Conservation (phyloP, 495 filamentous ascomycete species). For the Talaromyces stipitatus region DNA sequence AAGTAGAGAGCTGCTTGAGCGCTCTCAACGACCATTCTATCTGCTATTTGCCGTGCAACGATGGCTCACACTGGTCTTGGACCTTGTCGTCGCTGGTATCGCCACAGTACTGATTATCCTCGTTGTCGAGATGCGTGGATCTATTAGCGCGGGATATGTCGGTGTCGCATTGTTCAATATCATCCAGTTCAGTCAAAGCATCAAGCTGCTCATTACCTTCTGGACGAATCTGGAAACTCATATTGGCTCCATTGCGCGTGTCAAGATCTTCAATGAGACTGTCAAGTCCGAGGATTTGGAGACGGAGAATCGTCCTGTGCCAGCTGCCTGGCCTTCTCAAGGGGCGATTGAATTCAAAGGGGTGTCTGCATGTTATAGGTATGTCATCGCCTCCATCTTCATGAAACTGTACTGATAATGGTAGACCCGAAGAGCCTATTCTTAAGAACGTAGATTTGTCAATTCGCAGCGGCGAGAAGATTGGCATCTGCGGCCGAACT, state of each 20-base stretch:
- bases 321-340: constrained; percentile 40
- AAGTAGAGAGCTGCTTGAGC: constrained; percentile 54
- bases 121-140: constrained; percentile 34
- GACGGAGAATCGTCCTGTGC: constrained; percentile 28
- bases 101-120: constrained; percentile 42
- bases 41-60: constrained; percentile 58
- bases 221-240: constrained; percentile 53
- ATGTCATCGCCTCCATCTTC: background rate
- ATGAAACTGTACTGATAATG: background rate
- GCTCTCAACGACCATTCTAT: constrained; percentile 46
- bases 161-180: constrained; percentile 54
- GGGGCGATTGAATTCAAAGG: constrained; percentile 45
- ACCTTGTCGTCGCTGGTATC: constrained; percentile 51
- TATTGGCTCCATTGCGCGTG: constrained; percentile 50
- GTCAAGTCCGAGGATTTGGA: constrained; percentile 41
- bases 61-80: constrained; percentile 62
- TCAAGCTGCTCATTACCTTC: constrained; percentile 44
- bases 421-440: constrained; percentile 30
- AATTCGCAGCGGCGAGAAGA: constrained; percentile 48
- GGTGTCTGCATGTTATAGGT: constrained; percentile 36
- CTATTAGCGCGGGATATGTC: constrained; percentile 39
- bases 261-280: constrained; percentile 46
- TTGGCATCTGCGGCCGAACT: constrained; percentile 46
- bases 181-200: constrained; percentile 44
- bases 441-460: constrained; percentile 43